Evolutionary conservation across 2,329 filamentous ascomycete species (phyloP), one percentile per base, ranked within the genome.

Genomic region (Aspergillus udagawae): DNA sequence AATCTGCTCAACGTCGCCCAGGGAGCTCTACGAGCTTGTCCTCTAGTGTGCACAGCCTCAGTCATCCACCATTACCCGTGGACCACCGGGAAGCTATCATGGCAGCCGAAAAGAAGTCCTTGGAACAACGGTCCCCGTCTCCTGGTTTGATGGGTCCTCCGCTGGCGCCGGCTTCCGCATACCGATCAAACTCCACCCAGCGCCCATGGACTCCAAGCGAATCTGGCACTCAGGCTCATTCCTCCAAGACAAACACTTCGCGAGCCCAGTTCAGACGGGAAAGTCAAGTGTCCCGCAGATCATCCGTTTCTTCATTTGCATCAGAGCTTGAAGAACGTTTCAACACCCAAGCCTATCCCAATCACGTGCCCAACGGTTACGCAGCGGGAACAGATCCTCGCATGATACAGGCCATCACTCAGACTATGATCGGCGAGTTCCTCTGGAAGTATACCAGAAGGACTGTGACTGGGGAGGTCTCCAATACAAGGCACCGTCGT

Each of bases 371-470:
- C 28, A 75, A 79, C 49, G 87, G 87, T 14, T 83, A 94, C 59
- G 84, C 86, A 9, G 80, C 86, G 21, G 84, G 84, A 61, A 96
- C 92, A 4, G 94, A 99, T 76, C 93, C 93, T 61, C 90, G 93
- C 66, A 97, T 99, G 92, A 97, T 99, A 65, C 92, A 97, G 77
- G 94, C 94, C 51, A 97, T 99, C 63, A 99, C 94, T 2, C 93
- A 99, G 75, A 97, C 94, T 20, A 99, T 99, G 94, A 97, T 99
- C 70, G 94, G 94, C 55, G 94, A 99, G 73, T 97, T 93, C 73
- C 81, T 99, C 44, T 99, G 94, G 94, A 99, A 99, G 74, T 99
- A 99, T 76, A 99, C 94, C 0, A 89, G 94, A 67, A 96, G 94
- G 78, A 83, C 92, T 58, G 92, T 92, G n/a, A 88, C 93, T 25